phyloP scores from a whole-genome alignment of 2,329 filamentous ascomycete species.

The Phialophora expanda region DNA sequence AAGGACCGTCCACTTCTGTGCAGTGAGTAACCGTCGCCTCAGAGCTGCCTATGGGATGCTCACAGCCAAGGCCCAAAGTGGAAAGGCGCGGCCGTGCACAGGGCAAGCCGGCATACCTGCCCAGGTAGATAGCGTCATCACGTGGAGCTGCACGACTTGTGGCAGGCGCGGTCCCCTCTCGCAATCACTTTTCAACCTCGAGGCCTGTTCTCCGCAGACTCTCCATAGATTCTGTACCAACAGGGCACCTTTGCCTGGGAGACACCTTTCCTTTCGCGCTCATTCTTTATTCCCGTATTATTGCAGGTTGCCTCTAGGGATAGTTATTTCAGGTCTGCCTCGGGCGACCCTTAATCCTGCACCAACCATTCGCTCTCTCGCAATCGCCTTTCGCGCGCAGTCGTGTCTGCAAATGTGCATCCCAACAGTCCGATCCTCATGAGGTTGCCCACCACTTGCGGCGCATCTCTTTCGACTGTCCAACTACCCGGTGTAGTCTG shows the following conservation, averaged over 20 bases:
- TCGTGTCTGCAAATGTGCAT: slow-evolving; percentile 25
- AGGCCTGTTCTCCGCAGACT: slow-evolving; percentile 21
- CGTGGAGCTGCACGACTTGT: slow-evolving; percentile 6
- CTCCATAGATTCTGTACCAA: slow-evolving; percentile 12
- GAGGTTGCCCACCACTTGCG: slow-evolving; percentile 27
- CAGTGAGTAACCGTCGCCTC: neutral
- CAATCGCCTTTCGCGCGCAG: neutral
- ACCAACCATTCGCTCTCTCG: neutral
- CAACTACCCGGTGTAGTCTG: slow-evolving; percentile 17
- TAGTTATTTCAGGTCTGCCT: neutral
- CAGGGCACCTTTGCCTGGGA: slow-evolving; percentile 13
- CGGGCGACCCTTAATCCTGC: neutral
- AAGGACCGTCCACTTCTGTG: neutral
- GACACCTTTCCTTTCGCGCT: slow-evolving; percentile 13
- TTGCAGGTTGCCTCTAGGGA: slow-evolving; percentile 12
- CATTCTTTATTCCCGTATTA: slow-evolving; percentile 17
- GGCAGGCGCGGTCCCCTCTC: slow-evolving; percentile 14
- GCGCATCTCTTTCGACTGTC: slow-evolving; percentile 14
- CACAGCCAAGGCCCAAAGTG: neutral
- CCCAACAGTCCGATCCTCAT: slow-evolving; percentile 20
- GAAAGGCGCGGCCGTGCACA: neutral
- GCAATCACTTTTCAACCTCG: slow-evolving; percentile 13
- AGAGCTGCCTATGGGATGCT: neutral
- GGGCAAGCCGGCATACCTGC: neutral
- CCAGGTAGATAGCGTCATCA: slow-evolving; percentile 4